A percentile compares a stretch with the other conserved stretches of the same genome.
Evolutionary conservation across 169 alveolate species (phyloP).

Genomic region (Cryptosporidium sp.): DNA sequence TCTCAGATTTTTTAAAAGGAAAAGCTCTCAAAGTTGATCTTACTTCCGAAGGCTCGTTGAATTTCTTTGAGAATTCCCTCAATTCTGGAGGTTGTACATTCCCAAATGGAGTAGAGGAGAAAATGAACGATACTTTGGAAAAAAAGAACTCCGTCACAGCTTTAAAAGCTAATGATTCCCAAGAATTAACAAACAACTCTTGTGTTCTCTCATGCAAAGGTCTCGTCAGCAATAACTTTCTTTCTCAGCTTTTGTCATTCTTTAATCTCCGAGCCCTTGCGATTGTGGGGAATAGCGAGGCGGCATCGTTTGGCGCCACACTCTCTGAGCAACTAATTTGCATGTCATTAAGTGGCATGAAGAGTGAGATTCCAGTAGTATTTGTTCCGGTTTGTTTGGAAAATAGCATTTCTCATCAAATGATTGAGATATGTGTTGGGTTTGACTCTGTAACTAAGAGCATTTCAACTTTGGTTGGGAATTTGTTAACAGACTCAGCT

Average conservation of each 20-base stretch:
- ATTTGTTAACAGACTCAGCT: constrained; percentile 88
- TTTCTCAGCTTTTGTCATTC: background rate
- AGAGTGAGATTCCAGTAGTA: constrained; percentile 77
- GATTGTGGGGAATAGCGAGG: constrained; percentile 87
- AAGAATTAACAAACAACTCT: background rate
- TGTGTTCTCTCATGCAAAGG: constrained; percentile 26
- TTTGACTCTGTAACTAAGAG: constrained; percentile 88
- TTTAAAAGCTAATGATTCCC: background rate
- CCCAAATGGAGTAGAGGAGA: constrained; percentile 22
- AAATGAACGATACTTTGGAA: background rate
- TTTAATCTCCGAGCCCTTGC: constrained; percentile 83
- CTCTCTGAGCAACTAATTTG: constrained; percentile 83
- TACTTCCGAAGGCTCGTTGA: background rate
- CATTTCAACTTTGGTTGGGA: constrained; percentile 87
- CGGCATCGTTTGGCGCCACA: constrained; percentile 84
- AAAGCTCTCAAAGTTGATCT: constrained; percentile 23
- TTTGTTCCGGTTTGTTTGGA: constrained; percentile 88
- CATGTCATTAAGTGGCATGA: constrained; percentile 76
- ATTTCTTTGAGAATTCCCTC: constrained; percentile 3
- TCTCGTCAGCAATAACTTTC: background rate
- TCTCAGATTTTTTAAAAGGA: constrained; percentile 19
- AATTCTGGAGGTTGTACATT: constrained; percentile 46
- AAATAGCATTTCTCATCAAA: constrained; percentile 83
- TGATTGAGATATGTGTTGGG: constrained; percentile 85
- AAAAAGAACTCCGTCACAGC: background rate